Evolutionary conservation across 1,284 basidiomycete genomes (phyloP).

Genomic region (Caloboletus inedulis): DNA sequence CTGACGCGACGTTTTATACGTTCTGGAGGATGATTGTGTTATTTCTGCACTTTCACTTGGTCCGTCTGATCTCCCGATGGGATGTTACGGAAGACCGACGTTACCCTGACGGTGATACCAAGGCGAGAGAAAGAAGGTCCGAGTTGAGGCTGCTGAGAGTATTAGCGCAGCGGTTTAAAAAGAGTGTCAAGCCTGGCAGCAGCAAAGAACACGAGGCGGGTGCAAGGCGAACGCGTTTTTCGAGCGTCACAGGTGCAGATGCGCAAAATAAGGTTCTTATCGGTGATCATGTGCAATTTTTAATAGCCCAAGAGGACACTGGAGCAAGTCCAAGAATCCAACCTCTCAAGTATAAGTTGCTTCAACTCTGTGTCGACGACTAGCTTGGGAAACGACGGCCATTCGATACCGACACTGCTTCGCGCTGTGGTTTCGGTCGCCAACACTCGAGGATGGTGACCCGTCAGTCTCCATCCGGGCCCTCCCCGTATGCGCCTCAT

Average conservation of each 20-base stretch:
- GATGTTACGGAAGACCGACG: conserved; percentile 10
- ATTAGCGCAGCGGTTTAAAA: background rate
- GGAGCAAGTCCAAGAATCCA: background rate
- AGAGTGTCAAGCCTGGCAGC: background rate
- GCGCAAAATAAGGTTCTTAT: background rate
- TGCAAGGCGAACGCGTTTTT: conserved; percentile 16
- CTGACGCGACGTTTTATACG: conserved; percentile 5
- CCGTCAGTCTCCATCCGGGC: background rate
- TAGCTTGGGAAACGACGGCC: background rate
- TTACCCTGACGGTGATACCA: conserved; percentile 8
- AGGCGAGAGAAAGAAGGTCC: background rate
- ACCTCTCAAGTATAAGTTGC: no score
- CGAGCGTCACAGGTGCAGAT: background rate
- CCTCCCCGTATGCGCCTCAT: background rate
- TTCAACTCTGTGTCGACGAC: background rate
- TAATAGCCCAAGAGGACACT: background rate
- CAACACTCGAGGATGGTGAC: background rate
- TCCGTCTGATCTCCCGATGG: background rate
- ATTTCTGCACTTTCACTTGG: background rate
- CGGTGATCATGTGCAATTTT: conserved; percentile 1
- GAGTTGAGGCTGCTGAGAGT: background rate
- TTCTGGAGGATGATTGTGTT: conserved; percentile 2
- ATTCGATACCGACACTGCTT: background rate
- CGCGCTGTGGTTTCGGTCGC: background rate
- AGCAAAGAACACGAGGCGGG: conserved; percentile 9